Conservation (phyloP, 2,329 filamentous ascomycete species). For the Cordyceps farinosa region DNA sequence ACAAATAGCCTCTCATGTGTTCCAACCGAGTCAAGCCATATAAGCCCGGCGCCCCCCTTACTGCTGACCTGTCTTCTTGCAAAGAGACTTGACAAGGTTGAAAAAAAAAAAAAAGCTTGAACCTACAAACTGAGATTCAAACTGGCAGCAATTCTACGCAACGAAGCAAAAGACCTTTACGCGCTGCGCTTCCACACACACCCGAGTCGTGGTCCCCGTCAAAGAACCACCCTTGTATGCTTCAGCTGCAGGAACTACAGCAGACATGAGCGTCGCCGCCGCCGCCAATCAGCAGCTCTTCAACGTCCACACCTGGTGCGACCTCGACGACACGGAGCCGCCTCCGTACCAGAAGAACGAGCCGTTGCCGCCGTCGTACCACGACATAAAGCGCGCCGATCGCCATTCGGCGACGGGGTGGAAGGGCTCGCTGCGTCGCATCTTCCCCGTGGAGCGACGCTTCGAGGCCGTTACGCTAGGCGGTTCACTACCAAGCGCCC, state of each 20-base stretch:
- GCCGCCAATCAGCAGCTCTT: not conserved
- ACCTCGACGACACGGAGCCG: not conserved
- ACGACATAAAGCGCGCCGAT: constrained; percentile 4
- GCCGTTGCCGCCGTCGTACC: constrained; percentile 9
- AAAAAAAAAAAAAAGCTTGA: not conserved
- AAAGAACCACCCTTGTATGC: not conserved
- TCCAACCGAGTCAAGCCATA: constrained; percentile 8
- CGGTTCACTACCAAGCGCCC: not conserved
- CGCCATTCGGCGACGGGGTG: constrained; percentile 1
- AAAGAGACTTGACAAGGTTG: not conserved
- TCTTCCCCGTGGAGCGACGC: constrained; percentile 7
- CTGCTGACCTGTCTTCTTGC: not conserved
- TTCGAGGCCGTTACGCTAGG: constrained; percentile 17
- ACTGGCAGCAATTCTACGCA: too few species aligned
- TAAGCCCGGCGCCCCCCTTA: constrained; percentile 2
- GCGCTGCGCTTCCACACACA: not conserved
- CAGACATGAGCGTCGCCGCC: not conserved
- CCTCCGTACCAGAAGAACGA: constrained; percentile 16
- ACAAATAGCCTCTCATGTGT: not conserved
- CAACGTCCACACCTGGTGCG: not conserved
- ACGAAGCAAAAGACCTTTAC: not conserved
- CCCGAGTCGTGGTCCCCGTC: not conserved
- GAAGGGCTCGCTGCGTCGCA: constrained; percentile 8
- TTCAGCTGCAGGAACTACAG: not conserved
- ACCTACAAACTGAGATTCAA: not conserved